Conservation (phyloP, 805 yeast genomes). For the Yarrowia osloensis region DNA sequence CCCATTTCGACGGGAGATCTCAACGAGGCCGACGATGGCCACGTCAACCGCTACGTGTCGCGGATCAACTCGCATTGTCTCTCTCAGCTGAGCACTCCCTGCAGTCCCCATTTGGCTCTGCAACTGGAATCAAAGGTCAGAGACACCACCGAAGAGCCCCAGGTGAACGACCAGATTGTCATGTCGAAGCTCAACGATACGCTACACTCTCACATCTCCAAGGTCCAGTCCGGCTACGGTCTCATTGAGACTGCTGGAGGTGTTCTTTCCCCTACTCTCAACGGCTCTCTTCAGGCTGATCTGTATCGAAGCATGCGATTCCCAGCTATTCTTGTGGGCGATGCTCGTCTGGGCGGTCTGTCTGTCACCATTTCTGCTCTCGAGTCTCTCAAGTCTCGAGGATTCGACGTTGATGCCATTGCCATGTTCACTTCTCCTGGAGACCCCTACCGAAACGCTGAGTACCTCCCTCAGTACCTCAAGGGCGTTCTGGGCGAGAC, state of each 20-base stretch:
- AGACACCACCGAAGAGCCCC: slow-evolving; percentile 4
- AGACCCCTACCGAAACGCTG: slow-evolving; percentile 32
- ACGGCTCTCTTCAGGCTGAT: slow-evolving; percentile 36
- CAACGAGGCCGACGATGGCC: slow-evolving; percentile 35
- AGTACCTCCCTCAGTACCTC: slow-evolving; percentile 33
- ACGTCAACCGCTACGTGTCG: slow-evolving; percentile 30
- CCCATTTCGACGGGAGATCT: slow-evolving; percentile 37
- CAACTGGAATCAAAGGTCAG: slow-evolving; percentile 7
- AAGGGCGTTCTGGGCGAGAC: slow-evolving; percentile 22
- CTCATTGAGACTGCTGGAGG: slow-evolving; percentile 38
- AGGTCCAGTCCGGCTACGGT: slow-evolving; percentile 31
- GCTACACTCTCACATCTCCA: slow-evolving; percentile 5
- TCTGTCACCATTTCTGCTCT: slow-evolving; percentile 35
- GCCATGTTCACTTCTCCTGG: slow-evolving; percentile 32
- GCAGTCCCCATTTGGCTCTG: slow-evolving; percentile 36
- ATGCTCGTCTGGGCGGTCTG: slow-evolving; percentile 36
- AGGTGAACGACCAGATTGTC: slow-evolving; percentile 8
- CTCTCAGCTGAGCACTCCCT: slow-evolving; percentile 33
- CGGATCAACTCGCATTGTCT: slow-evolving; percentile 32
- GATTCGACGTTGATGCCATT: slow-evolving; percentile 35
- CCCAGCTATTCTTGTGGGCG: slow-evolving; percentile 36
- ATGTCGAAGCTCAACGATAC: slow-evolving; percentile 15
- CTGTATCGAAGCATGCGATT: slow-evolving; percentile 35
- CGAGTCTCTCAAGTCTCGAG: slow-evolving; percentile 35
- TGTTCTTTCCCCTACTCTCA: slow-evolving; percentile 35